Evolutionary conservation across 1,284 basidiomycete species (phyloP), one percentile per base, ranked within the genome.

Genomic region (Volvariella volvacea): DNA sequence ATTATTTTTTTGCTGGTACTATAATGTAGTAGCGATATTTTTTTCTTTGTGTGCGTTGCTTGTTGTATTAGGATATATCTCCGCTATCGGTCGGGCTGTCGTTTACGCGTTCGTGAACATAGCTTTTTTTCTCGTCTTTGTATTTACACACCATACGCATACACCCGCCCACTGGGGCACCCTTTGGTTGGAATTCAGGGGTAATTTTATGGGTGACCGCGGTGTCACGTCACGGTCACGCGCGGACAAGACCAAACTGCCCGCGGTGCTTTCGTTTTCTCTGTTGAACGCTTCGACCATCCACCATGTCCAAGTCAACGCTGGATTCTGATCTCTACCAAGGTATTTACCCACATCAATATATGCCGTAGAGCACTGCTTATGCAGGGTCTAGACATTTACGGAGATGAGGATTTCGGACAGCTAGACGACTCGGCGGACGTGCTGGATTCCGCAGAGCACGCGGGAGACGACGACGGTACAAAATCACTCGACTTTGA

Each of bases 321-420:
- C 49, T 61, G 39, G 66, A 69, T 45, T 60, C 63, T 30, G 67
- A 70, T 52, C 55, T 69, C 31, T 70, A 69, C 53, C 67, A 65
- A 43, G 67, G 67, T 65, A 41, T 45, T 60, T 40, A 3, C 21
- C 10, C 41, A 12, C 36, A 10, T 22, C 12, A 14, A n/a, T n/a
- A 6, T 22, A 21, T 16, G 7, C 8, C 2, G 44, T 32, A 22
- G 30, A 30, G 21, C 31, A 22, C 30, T 46, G 14, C 43, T 28
- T 6, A 25, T 43, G 12, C 19, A n/a, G 22, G 47, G 21, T 36
- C 19, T 31, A 70, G 68, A 70, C 50, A 69, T 70, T 39, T 70
- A 70, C 46, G 66, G 63, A 36, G 67, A 69, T 47, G 67, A 70
- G 33, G 65, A 67, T 38, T 58, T 52, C 41, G 33, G 51, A 31